A percentile compares a stretch with the other conserved stretches of the same genome.
Evolutionary conservation across 2,329 filamentous ascomycete species (phyloP).

Genomic region (Sordariomycetes sp.): DNA sequence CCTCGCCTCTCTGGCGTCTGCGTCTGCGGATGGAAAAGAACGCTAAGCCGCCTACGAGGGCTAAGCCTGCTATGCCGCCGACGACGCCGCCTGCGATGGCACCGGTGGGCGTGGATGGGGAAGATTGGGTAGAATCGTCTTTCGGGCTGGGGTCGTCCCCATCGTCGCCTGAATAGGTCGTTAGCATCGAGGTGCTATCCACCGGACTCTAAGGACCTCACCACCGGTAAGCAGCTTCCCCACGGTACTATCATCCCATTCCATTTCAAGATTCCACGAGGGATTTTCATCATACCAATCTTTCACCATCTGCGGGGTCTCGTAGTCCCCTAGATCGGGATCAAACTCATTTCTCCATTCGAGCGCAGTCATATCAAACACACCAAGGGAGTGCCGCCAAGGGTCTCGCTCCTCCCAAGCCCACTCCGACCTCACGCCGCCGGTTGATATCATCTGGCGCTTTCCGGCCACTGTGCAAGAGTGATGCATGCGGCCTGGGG

Average conservation of each 20-base stretch:
- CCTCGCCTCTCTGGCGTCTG: too few relatives aligned
- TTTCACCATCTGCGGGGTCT: conserved; percentile 18
- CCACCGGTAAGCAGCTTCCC: too few relatives aligned
- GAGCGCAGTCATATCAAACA: conserved; percentile 28
- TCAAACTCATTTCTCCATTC: conserved; percentile 23
- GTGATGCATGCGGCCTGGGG: conserved; percentile 16
- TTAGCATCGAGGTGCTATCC: too few relatives aligned
- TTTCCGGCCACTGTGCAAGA: conserved; percentile 23
- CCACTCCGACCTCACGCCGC: conserved; percentile 14
- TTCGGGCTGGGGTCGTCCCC: too few relatives aligned
- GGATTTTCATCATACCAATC: conserved; percentile 21
- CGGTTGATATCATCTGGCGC: conserved; percentile 28
- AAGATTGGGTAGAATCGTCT: too few relatives aligned
- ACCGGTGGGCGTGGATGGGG: neutral
- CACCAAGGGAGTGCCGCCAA: conserved; percentile 24
- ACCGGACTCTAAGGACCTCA: too few relatives aligned
- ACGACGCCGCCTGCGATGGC: neutral
- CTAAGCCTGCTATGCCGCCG: too few relatives aligned
- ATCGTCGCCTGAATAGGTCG: too few relatives aligned
- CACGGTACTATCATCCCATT: too few relatives aligned
- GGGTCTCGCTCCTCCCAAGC: conserved; percentile 16
- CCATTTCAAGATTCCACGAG: neutral
- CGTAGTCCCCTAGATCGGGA: conserved; percentile 20
- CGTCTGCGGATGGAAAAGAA: neutral
- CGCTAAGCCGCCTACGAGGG: neutral